Percentiles rank a stretch among this genome's conserved stretches.
Evolutionary conservation across 1,139 yeast species (phyloP).

Genomic region (Candida sanyaensis): DNA sequence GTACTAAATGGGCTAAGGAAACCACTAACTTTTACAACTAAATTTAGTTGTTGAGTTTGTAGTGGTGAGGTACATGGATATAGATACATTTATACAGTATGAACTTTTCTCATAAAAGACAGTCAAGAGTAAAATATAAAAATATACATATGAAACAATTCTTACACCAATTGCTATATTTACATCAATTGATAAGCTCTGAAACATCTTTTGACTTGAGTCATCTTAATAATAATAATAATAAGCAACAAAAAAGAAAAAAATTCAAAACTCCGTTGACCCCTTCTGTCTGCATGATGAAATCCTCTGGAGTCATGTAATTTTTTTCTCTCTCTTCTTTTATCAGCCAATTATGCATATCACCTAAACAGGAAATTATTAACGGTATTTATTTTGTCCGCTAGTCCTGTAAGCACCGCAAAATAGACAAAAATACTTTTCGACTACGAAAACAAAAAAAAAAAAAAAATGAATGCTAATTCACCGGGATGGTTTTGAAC

Average conservation of each 20-base stretch:
- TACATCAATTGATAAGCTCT: no score
- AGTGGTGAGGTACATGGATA: neutral
- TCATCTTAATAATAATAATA: no score
- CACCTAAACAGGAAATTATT: conserved; percentile 1
- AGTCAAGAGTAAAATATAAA: no score
- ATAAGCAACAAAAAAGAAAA: neutral
- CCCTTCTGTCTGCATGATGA: neutral
- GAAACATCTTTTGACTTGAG: no score
- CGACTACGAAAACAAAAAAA: no score
- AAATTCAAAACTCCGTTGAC: conserved; percentile 2
- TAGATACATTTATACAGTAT: no score
- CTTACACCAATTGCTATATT: no score
- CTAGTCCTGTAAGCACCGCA: neutral
- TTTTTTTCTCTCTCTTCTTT: neutral
- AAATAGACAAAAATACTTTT: no score
- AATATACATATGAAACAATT: no score
- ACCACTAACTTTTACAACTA: conserved; percentile 11
- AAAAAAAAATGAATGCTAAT: neutral
- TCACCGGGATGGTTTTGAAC: neutral
- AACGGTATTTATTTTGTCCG: conserved; percentile 1
- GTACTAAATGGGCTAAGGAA: conserved; percentile 43
- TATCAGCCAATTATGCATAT: neutral
- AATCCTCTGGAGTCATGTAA: neutral
- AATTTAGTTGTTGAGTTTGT: neutral
- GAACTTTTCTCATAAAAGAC: no score